Conservation (phyloP, 2,329 filamentous ascomycete species). For the Fusarium burgessii region DNA sequence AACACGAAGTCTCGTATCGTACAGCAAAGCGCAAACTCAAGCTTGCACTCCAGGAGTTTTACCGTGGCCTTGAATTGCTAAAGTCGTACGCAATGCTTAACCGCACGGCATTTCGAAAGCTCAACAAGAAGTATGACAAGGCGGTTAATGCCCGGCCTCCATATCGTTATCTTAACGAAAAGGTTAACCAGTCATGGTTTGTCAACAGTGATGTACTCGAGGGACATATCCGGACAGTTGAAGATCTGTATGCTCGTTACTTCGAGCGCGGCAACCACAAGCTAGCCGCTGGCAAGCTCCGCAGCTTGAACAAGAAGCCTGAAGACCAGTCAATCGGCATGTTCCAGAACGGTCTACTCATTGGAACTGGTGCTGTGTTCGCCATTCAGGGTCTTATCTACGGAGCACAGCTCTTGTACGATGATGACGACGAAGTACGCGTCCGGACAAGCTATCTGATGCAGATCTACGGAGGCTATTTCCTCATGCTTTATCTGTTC, state of each 20-base stretch:
- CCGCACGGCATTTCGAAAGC: conserved; percentile 92
- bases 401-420: conserved; percentile 65
- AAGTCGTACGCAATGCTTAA: conserved; percentile 94
- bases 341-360: conserved; percentile 72
- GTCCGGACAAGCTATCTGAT: conserved; percentile 75
- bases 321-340: conserved; percentile 67
- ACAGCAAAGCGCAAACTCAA: conserved; percentile 94
- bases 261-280: conserved; percentile 96
- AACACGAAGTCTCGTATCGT: conserved; percentile 79
- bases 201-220: conserved; percentile 90
- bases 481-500: conserved; percentile 83
- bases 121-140: conserved; percentile 99
- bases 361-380: conserved; percentile 77
- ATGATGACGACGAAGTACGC: conserved; percentile 61
- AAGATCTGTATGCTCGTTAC: conserved; percentile 93
- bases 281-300: conserved; percentile 86
- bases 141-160: conserved; percentile 81
- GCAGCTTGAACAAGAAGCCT: conserved; percentile 73
- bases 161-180: conserved; percentile 87
- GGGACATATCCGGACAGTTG: conserved; percentile 80
- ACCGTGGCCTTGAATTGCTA: conserved; percentile 88
- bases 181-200: conserved; percentile 91
- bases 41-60: conserved; percentile 90
- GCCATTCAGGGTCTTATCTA: conserved; percentile 74
- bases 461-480: conserved; percentile 94